Evolutionary conservation across 2,329 filamentous ascomycete species (phyloP).

Genomic region (Neonectria neomacrospora): DNA sequence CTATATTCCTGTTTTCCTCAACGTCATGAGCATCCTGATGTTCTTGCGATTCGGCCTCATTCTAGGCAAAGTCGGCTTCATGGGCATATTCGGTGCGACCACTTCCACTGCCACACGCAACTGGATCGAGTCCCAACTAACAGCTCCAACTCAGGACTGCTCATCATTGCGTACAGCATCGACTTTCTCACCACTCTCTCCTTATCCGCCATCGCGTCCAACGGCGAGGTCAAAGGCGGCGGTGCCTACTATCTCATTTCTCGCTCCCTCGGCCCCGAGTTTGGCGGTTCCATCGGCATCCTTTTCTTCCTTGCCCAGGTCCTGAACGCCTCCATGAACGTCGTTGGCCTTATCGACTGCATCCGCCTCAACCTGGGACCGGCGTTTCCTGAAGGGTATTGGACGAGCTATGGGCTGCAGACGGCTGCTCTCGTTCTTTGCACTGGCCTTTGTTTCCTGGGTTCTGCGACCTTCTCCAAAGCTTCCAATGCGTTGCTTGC

Average conservation of each 20-base stretch:
- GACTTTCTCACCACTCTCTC: conserved; percentile 88
- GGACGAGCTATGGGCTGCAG: conserved; percentile 80
- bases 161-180: conserved; percentile 80
- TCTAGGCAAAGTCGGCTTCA: conserved; percentile 79
- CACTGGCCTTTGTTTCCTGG: conserved; percentile 80
- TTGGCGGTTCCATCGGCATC: conserved; percentile 87
- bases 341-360: conserved; percentile 87
- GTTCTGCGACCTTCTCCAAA: conserved; percentile 81
- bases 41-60: conserved; percentile 90
- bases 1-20: conserved; percentile 89
- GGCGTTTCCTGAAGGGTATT: conserved; percentile 75
- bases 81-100: conserved; percentile 79
- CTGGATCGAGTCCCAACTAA: background rate
- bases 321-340: conserved; percentile 87
- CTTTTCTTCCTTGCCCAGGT: conserved; percentile 92
- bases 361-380: conserved; percentile 79
- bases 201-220: conserved; percentile 88
- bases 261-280: conserved; percentile 85
- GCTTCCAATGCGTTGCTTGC: conserved; percentile 81
- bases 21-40: conserved; percentile 91
- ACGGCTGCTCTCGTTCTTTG: conserved; percentile 78
- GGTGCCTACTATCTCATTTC: conserved; percentile 92
- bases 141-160: conserved; percentile 64
- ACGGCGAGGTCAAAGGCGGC: conserved; percentile 87
- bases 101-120: background rate